Base-by-base conservation (phyloP, 2,329 filamentous ascomycete species). In the Periglandula ipomoeae region DNA sequence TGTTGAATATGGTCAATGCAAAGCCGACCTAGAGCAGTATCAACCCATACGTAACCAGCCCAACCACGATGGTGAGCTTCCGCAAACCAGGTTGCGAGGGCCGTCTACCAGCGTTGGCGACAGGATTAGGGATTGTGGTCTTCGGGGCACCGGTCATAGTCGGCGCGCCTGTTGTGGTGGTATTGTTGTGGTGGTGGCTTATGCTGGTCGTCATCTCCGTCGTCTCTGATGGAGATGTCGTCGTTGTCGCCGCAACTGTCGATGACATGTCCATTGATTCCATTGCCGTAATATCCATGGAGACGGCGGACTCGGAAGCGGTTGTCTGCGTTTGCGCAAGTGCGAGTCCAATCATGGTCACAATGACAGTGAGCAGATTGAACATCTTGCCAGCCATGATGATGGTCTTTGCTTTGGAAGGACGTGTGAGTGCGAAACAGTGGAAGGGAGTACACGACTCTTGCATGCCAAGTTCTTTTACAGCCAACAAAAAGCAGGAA, bases 21-120 rank as follows among this genome's bases (percentile, higher is more conserved):
- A 27, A 11, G 11, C 26, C 26, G 26, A n/a, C 10, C 35, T 32
- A 51, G 19, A 51, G 41, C 42, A 51, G 17, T 10, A 51, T 51
- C 15, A 51, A 30, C 3, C 49, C 49, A 26, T 51, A 51, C 15
- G 46, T 51, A 13, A 23, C 49, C 17, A 51, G 42, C 10, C 49
- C 46, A 7, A 48, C 49, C 27, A 51, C 46, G 11, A 51, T 17
- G 22, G 41, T 46, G 11, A 51, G 49, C 37, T 51, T 51, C 13
- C 42, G 32, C 49, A 51, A 27, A 4, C 49, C 49, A 7, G 49
- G 49, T 42, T 51, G 26, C 22, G 49, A 46, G 5, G 49, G 49
- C 22, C 49, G 41, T 23, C 49, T 38, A 17, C 35, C 49, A 2
- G 49, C 49, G 15, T 48, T 48, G 37, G 11, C 41, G 2, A 44